Percentiles rank a stretch among this genome's conserved stretches.
phyloP scores from a whole-genome alignment of 179 eudicot genomes.

The Sideroxylon spinosum region DNA sequence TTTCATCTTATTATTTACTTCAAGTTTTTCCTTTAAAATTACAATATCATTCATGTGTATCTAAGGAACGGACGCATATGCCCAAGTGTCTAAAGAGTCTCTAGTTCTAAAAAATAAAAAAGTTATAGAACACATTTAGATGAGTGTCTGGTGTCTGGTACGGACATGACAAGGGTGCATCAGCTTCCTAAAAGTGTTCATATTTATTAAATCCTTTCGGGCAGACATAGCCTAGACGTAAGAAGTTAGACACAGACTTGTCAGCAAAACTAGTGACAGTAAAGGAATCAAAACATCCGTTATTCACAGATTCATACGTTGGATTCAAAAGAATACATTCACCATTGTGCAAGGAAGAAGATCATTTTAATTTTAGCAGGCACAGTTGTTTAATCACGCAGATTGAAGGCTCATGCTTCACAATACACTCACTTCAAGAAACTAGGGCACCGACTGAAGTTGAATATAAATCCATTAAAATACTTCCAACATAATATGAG shows the following conservation, averaged over 20 bases:
- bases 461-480: not conserved
- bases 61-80: too few species aligned
- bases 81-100: too few species aligned
- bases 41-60: too few species aligned
- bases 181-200: not conserved
- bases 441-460: not conserved
- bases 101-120: too few species aligned
- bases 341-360: not conserved
- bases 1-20: too few species aligned
- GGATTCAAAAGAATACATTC: not conserved
- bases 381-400: not conserved
- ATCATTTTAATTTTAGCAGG: too few species aligned
- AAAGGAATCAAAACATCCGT: constrained; percentile 2
- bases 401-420: not conserved
- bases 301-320: not conserved
- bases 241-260: not conserved
- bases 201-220: too few species aligned
- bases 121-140: too few species aligned
- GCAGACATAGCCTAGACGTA: not conserved
- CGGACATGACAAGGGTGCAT: too few species aligned
- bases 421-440: not conserved
- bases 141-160: too few species aligned
- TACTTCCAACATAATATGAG: not conserved
- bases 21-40: too few species aligned
- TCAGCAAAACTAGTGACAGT: not conserved